These are phyloP conservation scores for Rhododendron simsii DNA, from an alignment of 148 eudicot species.

Conservation along the genomic window DNA sequence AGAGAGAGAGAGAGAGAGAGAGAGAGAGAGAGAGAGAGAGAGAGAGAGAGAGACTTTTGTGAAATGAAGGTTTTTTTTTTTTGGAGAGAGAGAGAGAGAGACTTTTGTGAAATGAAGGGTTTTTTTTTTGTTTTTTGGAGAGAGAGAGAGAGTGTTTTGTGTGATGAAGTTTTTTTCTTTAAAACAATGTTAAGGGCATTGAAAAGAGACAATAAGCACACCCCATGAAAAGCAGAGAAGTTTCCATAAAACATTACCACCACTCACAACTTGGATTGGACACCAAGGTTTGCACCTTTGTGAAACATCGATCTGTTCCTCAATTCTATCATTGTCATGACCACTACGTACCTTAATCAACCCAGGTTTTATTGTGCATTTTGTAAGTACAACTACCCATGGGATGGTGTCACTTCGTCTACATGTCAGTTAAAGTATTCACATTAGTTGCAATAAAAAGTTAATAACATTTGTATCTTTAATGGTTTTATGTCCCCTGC, in stretches of 20 bases:
- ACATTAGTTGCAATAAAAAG: background rate
- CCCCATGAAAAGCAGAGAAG: slow-evolving; percentile 15
- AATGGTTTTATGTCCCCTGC: background rate
- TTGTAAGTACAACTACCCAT: background rate
- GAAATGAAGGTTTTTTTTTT: background rate
- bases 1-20: background rate
- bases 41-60: background rate
- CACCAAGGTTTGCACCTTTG: slow-evolving; percentile 12
- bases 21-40: background rate
- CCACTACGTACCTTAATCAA: background rate
- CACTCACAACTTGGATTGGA: slow-evolving; percentile 14
- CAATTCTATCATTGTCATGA: background rate
- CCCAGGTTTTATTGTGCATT: background rate
- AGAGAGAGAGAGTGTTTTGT: background rate
- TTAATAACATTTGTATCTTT: background rate
- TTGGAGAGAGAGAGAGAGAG: background rate
- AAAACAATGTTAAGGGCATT: background rate
- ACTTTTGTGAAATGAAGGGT: background rate
- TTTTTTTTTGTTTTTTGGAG: background rate
- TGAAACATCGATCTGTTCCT: background rate
- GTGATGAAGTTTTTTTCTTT: background rate
- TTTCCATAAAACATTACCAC: background rate
- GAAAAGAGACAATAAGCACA: slow-evolving; percentile 15
- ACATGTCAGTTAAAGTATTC: background rate
- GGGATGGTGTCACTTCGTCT: background rate